Evolutionary conservation across 257 asterid species (phyloP).

Genomic region (Nicotiana benthamiana): DNA sequence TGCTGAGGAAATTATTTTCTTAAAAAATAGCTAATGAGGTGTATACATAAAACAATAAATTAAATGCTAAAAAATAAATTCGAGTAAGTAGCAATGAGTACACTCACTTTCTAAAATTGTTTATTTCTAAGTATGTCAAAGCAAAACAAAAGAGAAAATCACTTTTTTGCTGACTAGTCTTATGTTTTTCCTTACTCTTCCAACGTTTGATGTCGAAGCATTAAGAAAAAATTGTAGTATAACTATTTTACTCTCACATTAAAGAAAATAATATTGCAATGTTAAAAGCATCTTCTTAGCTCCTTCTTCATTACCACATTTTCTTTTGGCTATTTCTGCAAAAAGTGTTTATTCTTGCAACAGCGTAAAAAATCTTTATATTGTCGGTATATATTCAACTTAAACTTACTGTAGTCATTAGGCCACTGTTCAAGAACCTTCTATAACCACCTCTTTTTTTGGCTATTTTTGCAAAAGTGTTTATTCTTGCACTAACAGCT

Average conservation of each 20-base stretch:
- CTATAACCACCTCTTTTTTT: background rate
- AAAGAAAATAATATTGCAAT: background rate
- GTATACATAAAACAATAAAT: too few relatives aligned
- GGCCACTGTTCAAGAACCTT: background rate
- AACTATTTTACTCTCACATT: background rate
- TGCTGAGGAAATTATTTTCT: too few relatives aligned
- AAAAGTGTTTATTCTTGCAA: background rate
- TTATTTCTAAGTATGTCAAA: background rate
- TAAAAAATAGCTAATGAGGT: too few relatives aligned
- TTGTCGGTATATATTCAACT: too few relatives aligned
- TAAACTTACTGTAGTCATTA: too few relatives aligned
- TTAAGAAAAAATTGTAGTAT: too few relatives aligned
- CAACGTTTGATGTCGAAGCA: background rate
- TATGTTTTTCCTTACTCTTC: background rate
- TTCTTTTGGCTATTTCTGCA: too few relatives aligned
- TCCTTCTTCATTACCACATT: background rate
- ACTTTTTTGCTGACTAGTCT: background rate
- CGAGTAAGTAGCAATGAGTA: too few relatives aligned
- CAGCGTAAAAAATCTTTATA: background rate
- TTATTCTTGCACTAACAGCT: too few relatives aligned
- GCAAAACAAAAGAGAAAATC: background rate
- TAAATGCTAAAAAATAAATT: too few relatives aligned
- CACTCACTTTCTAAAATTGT: background rate
- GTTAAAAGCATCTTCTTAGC: background rate
- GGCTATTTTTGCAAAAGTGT: too few relatives aligned